phyloP scores from a whole-genome alignment of 805 yeast species.

The Spathaspora girioi region DNA sequence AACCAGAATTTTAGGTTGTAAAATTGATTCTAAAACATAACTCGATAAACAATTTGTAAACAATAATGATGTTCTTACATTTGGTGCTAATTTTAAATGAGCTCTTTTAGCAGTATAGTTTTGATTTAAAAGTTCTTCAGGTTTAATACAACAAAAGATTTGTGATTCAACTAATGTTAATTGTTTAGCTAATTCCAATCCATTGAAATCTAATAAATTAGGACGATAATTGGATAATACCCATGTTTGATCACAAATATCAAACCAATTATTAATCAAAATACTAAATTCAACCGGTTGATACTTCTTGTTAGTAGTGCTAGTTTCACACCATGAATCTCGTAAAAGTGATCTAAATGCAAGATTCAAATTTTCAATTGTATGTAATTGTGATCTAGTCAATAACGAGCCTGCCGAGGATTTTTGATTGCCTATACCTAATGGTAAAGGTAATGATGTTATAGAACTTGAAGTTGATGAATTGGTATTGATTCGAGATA shows the following conservation, averaged over 20 bases:
- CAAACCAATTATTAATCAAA: constrained; percentile 46
- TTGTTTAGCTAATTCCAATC: constrained; percentile 74
- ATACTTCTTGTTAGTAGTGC: constrained; percentile 22
- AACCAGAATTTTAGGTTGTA: constrained; percentile 47
- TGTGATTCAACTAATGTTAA: constrained; percentile 68
- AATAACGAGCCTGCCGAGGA: constrained; percentile 37
- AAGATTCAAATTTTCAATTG: constrained; percentile 48
- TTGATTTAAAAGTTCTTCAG: constrained; percentile 63
- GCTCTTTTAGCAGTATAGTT: constrained; percentile 60
- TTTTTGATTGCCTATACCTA: constrained; percentile 41
- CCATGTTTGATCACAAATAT: constrained; percentile 55
- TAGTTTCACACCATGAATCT: constrained; percentile 43
- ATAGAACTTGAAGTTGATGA: constrained; percentile 39
- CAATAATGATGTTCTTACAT: constrained; percentile 55
- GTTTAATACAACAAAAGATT: constrained; percentile 58
- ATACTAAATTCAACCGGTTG: constrained; percentile 27
- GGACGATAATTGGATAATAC: constrained; percentile 51
- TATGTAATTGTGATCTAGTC: constrained; percentile 32
- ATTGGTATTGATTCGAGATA: constrained; percentile 48
- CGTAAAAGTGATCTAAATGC: constrained; percentile 53
- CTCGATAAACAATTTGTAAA: constrained; percentile 72
- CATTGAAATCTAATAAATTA: constrained; percentile 55
- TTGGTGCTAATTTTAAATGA: constrained; percentile 56
- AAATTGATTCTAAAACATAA: constrained; percentile 66
- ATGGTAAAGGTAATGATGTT: constrained; percentile 40